A percentile compares a stretch with the other conserved stretches of the same genome.
These are phyloP conservation scores for Neofusicoccum cordaticola DNA, from an alignment of 2,329 filamentous ascomycete genomes.

Conservation along the genomic window DNA sequence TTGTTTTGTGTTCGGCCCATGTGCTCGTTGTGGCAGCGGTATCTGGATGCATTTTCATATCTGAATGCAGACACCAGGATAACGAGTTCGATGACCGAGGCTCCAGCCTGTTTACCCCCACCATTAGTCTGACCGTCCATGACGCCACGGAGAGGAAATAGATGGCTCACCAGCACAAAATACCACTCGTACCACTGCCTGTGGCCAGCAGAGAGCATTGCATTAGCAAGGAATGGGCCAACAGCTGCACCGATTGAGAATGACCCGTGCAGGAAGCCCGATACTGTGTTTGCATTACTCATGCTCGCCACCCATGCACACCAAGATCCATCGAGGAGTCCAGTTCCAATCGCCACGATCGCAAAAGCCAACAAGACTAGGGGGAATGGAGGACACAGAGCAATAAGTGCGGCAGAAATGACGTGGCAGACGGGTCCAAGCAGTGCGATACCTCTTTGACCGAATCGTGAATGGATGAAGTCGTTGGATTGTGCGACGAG, in stretches of 20 bases:
- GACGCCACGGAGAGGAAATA: background rate
- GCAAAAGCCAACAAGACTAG: slow-evolving; percentile 32
- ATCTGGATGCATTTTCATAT: slow-evolving; percentile 32
- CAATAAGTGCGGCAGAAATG: slow-evolving; percentile 28
- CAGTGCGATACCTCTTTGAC: slow-evolving; percentile 44
- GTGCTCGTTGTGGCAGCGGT: slow-evolving; percentile 28
- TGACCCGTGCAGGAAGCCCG: slow-evolving; percentile 42
- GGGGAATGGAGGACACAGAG: slow-evolving; percentile 31
- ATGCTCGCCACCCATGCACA: slow-evolving; percentile 46
- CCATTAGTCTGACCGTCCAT: background rate
- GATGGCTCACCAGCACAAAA: slow-evolving; percentile 35
- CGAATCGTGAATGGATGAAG: slow-evolving; percentile 39
- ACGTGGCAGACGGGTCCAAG: slow-evolving; percentile 40
- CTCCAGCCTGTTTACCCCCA: slow-evolving; percentile 17
- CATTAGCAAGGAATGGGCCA: slow-evolving; percentile 37
- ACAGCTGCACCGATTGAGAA: slow-evolving; percentile 40
- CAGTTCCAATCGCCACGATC: slow-evolving; percentile 38
- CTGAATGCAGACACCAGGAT: slow-evolving; percentile 38
- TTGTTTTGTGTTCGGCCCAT: background rate
- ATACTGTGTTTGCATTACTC: slow-evolving; percentile 39
- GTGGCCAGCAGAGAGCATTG: slow-evolving; percentile 26
- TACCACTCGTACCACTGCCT: slow-evolving; percentile 42
- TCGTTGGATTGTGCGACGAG: slow-evolving; percentile 41
- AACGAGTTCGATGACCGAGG: slow-evolving; percentile 25
- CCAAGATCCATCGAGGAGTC: slow-evolving; percentile 45